Evolutionary conservation across 2,329 filamentous ascomycete species (phyloP), one percentile per base, ranked within the genome.

Genomic region (Colletotrichum gloeosporioides): DNA sequence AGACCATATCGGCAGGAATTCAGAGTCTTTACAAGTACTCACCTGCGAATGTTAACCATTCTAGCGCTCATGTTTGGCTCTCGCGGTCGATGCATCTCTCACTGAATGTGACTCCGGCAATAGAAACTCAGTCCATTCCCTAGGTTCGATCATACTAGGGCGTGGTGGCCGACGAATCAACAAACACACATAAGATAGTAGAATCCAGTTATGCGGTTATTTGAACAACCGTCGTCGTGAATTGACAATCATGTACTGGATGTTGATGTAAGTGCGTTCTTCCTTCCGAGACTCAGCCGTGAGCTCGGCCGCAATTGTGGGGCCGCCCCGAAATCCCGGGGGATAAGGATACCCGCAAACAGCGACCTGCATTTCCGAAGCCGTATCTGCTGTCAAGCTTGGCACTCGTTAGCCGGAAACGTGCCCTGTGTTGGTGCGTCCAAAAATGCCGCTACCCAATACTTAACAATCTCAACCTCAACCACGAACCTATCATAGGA

Each of bases 381-480:
- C 22, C 44, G 44, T 12, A 53, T 53, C 44, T 53, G 44, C 44
- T 22, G 6, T 53, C 44, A 53, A 53, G n/a, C 22, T 49, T 4
- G 44, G 44, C 2, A 22, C 44, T 53, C 44, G 3, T 53, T 53
- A 53, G 44, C 44, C 44, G 44, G 44, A 22, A 53, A 13, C 44
- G 44, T 53, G 4, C 6, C 10, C 8, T 13, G n/a, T 8, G n/a
- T 53, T 8, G n/a, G 2, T 53, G 44, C 44, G 6, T 53, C 12
- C 39, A 10, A 53, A 53, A 53, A 8, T 53, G n/a, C n/a, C 44
- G 44, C 44, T 3, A 3, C n/a, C n/a, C 12, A 8, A 22, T 22
- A 25, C 1, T 13, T 13, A 0, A 53, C 3, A 22, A 3, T 53
- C n/a, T 2, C n/a, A 53, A 8, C 10, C 44, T 0, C n/a, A 53